Evolutionary conservation across 169 alveolate genomes (phyloP), one percentile per base, ranked within the genome.

Genomic region (Besnoitia besnoiti): DNA sequence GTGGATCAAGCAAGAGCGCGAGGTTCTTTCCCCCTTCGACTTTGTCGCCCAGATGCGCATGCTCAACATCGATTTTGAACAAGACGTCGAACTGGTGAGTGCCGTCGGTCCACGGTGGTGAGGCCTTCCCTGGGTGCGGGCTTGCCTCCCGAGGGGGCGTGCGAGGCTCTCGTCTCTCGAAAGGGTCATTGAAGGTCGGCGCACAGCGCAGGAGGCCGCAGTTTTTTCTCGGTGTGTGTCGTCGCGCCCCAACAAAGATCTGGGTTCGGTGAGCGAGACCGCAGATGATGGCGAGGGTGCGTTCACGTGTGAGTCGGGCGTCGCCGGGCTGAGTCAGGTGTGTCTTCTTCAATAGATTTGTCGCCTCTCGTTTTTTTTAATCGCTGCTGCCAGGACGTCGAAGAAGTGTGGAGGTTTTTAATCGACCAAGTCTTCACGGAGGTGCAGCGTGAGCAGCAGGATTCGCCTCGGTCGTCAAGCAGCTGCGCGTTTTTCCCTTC

Each of bases 401-500:
- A 82, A 47, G 90, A 82, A 33, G 75, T 82, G 12, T 82, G 90
- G 90, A 5, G 90, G 46, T 82, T 82, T 46, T 39, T 82, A 24
- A 37, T 82, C 47, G 67, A 82, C 3, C 90, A 79, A 24, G 39
- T 79, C 59, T 79, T 79, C 59, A 44, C 87, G 59, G 87, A 79
- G n/a, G 59, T 79, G n/a, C 87, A 79, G 59, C 44, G 46, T 27
- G 47, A 73, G 24, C 47, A 73, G 82, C 44, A 3, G 24, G n/a
- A n/a, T n/a, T n/a, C 67, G 67, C 24, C 14, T 51, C 14, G 24
- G 24, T 51, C 14, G 67, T 51, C 67, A 51, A 51, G 67, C n/a
- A 14, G 67, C 24, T 24, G 14, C 67, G n/a, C n/a, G n/a, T n/a
- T 51, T 51, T 51, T 51, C 24, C 67, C 24, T 51, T 14, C 67